Evolutionary conservation across 2,329 filamentous ascomycete species (phyloP).

Genomic region (Trichoderma sp.): DNA sequence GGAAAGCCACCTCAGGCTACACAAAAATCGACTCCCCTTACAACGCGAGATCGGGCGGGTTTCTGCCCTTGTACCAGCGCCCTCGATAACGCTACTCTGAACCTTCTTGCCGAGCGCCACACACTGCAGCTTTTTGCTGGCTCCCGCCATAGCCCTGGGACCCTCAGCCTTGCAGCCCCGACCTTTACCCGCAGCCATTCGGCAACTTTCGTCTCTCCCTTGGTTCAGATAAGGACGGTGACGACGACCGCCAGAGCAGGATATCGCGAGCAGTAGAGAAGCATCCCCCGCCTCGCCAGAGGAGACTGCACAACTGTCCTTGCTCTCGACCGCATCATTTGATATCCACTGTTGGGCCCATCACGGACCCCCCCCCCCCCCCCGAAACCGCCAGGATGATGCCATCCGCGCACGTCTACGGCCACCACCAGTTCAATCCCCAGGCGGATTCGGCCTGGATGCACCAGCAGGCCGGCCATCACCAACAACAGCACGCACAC

Average conservation of each 20-base stretch:
- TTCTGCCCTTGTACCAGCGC: background rate
- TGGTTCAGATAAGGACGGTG: conserved; percentile 8
- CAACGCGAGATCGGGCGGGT: background rate
- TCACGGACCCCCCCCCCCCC: background rate
- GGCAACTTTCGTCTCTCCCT: conserved; percentile 17
- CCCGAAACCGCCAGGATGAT: conserved; percentile 53
- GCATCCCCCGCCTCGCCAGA: background rate
- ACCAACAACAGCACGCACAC: conserved; percentile 58
- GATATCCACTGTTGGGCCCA: background rate
- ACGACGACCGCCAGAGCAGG: conserved; percentile 8
- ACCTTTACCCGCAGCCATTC: conserved; percentile 17
- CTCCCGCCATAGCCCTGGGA: background rate
- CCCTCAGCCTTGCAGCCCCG: conserved; percentile 18
- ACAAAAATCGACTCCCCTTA: background rate
- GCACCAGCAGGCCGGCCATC: conserved; percentile 64
- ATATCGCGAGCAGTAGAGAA: background rate
- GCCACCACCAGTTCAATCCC: conserved; percentile 66
- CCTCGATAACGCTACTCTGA: background rate
- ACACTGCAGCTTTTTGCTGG: background rate
- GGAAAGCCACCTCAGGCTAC: conserved; percentile 7
- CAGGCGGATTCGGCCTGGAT: conserved; percentile 67
- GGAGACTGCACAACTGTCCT: background rate
- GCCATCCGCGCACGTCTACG: conserved; percentile 65
- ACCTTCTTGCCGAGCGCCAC: background rate
- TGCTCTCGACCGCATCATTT: no score